Conservation (phyloP, 306 rosid species). For the Quercus glauca region DNA sequence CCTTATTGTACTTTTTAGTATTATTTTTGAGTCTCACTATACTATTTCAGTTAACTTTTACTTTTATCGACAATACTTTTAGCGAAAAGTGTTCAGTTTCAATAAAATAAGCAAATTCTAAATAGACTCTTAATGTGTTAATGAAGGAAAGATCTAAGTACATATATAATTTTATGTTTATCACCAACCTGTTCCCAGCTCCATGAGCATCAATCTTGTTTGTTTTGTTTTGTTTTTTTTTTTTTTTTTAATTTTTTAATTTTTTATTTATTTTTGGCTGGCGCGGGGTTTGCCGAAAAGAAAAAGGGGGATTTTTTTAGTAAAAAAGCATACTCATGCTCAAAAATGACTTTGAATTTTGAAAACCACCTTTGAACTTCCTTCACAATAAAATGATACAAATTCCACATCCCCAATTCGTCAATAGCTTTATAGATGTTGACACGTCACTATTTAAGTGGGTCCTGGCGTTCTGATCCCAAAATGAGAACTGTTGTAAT, state of each 20-base stretch:
- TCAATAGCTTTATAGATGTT: neutral
- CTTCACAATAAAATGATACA: neutral
- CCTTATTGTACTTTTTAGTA: accelerated
- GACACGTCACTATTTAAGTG: neutral
- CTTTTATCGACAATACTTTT: too few species aligned
- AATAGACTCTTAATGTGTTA: too few species aligned
- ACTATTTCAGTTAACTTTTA: too few species aligned
- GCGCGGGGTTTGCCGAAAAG: neutral
- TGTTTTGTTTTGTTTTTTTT: too few species aligned
- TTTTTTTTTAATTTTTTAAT: too few species aligned
- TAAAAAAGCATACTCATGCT: neutral
- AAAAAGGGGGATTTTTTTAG: neutral
- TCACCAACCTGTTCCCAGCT: too few species aligned
- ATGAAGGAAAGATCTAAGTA: too few species aligned
- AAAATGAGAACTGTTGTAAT: neutral
- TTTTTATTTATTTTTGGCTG: too few species aligned
- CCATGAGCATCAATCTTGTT: too few species aligned
- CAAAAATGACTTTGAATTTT: neutral
- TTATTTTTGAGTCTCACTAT: accelerated
- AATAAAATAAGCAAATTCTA: accelerated
- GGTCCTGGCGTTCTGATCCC: neutral
- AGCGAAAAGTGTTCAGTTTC: accelerated
- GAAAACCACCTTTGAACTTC: neutral
- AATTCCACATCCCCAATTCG: neutral
- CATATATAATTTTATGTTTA: too few species aligned